A percentile compares a stretch with the other conserved stretches of the same genome.
phyloP scores from a whole-genome alignment of 805 yeast genomes.

The Danielia reshetovae region DNA sequence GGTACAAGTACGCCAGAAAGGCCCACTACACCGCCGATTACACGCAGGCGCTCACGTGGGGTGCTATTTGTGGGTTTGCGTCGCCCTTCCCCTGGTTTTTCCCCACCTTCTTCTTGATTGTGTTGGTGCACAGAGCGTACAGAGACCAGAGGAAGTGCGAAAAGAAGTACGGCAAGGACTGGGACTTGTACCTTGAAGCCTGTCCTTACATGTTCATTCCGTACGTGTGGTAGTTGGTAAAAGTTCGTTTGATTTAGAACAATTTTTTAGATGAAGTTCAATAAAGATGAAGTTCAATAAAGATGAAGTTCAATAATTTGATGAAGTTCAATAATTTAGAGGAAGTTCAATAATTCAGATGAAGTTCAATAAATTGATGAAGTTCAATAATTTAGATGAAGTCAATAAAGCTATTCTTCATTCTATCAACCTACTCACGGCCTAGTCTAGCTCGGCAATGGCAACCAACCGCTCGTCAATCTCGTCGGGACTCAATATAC shows the following conservation, averaged over 20 bases:
- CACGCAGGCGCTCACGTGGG: conserved; percentile 87
- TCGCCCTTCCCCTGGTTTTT: conserved; percentile 95
- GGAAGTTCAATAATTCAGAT: too few species aligned
- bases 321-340: too few species aligned
- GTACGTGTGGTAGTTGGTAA: conserved; percentile 52
- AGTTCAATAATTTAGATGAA: too few species aligned
- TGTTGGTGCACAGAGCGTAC: conserved; percentile 80
- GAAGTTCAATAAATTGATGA: too few species aligned
- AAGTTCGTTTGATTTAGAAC: too few species aligned
- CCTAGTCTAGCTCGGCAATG: conserved; percentile 94
- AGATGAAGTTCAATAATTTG: background rate
- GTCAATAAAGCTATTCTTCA: too few species aligned
- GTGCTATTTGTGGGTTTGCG: conserved; percentile 78
- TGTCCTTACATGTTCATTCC: conserved; percentile 95
- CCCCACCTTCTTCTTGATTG: conserved; percentile 86
- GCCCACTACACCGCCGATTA: conserved; percentile 94
- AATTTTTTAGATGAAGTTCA: too few species aligned
- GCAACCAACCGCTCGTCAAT: conserved; percentile 92
- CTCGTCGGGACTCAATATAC: conserved; percentile 73
- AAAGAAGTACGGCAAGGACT: conserved; percentile 88
- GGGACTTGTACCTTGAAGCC: conserved; percentile 79
- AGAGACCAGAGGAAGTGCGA: conserved; percentile 86
- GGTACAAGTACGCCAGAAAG: conserved; percentile 92
- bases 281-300: background rate
- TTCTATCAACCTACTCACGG: too few species aligned